Evolutionary conservation across 495 filamentous ascomycete species (phyloP), one percentile per base, ranked within the genome.

Genomic region (Letharia columbiana): DNA sequence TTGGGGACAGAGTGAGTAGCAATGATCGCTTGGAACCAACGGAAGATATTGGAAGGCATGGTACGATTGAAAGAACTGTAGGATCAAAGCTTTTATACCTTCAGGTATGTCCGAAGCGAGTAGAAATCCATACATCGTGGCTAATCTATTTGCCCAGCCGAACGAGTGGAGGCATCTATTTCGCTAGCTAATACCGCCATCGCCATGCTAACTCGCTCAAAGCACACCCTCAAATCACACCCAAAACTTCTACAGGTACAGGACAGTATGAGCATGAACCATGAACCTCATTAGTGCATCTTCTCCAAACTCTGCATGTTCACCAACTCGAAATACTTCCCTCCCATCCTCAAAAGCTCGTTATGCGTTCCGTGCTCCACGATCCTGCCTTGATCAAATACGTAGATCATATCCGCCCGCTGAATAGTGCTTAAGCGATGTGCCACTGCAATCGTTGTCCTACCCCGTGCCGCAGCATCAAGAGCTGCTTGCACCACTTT

Each of bases 341-440:
- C 89, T 71, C 82, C 83, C 69, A 81, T 82, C 23, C 75, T 76
- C 76, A 92, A 77, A 70, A 94, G 72, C 67, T 88, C 86, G 15
- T 76, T 71, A 74, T 94, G 90, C 8, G 82, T 89, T 40, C 90
- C 90, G 58, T 81, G 77, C 75, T 94, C 90, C 2, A 90, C 84
- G 56, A 94, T 82, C 64, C 78, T 79, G 42, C 90, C 90, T 66
- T 86, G 83, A 69, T 92, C 89, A 71, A 94, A 87, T 52, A 94
- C 90, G 63, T 91, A 92, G 68, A 93, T 94, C 60, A 89, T 73
- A 72, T 92, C 90, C 17, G 90, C 90, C 65, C 90, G 89, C 74
- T 92, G 89, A 63, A 92, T 90, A 1, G 89, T 91, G 65, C 84
- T 88, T 28, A 92, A 74, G 37, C 89, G 83, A 73, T 92, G 89